Evolutionary conservation across 2,329 filamentous ascomycete genomes (phyloP).

Genomic region (Pestalotiopsis fici): DNA sequence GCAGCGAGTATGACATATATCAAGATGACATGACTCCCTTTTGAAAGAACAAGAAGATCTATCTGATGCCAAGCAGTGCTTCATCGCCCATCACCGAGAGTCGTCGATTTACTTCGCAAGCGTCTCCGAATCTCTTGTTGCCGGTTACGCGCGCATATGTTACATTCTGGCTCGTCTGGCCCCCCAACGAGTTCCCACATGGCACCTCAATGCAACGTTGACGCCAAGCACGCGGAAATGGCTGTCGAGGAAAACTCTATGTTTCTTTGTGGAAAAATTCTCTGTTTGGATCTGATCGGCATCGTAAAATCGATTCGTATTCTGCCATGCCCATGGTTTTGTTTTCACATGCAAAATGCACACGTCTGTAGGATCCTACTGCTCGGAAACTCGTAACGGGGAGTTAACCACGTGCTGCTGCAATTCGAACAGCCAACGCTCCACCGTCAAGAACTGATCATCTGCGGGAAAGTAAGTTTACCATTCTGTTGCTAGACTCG

Average conservation of each 20-base stretch:
- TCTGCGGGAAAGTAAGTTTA: neutral
- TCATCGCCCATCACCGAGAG: neutral
- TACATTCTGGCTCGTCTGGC: neutral
- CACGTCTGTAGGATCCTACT: neutral
- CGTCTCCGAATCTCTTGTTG: neutral
- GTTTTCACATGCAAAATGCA: neutral
- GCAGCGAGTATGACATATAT: neutral
- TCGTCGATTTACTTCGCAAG: neutral
- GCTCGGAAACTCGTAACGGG: neutral
- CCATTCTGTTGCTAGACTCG: neutral
- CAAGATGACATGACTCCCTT: neutral
- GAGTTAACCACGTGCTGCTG: neutral
- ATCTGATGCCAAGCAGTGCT: neutral
- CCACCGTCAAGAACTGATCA: neutral
- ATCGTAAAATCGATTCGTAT: neutral
- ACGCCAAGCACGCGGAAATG: neutral
- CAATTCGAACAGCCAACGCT: neutral
- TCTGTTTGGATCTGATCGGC: neutral
- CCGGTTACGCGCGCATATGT: neutral
- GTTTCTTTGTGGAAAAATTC: neutral
- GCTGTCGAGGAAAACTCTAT: neutral
- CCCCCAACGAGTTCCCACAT: neutral
- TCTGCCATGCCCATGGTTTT: neutral
- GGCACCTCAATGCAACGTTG: neutral
- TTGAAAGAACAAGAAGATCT: neutral